Evolutionary conservation across 1,284 basidiomycete species (phyloP), one percentile per base, ranked within the genome.

Genomic region (Ganoderma resinaceum): DNA sequence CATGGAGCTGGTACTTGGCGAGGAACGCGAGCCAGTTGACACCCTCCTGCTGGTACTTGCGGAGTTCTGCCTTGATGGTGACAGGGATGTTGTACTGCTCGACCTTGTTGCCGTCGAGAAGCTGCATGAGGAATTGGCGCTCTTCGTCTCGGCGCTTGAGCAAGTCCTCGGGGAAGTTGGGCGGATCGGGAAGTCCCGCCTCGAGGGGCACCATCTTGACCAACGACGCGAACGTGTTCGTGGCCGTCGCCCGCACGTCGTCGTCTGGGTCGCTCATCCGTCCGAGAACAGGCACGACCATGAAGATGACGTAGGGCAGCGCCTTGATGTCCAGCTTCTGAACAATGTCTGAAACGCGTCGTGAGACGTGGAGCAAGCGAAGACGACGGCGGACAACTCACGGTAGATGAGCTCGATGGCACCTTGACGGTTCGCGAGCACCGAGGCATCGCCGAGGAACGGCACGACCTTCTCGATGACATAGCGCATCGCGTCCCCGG

Each of bases 11-110:
- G 77, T 97, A 99, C 80, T 97, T 95, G 37, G 96, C 94, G 53
- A 99, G 85, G 85, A 99, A 99, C 0, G 98, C 98, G 59, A 99
- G 86, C 98, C 98, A 99, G 80, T 96, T 99, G 74, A 99, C 95
- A 57, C 98, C 98, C 70, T 99, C 98, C 79, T 95, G 94, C 80
- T 99, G 98, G 78, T 99, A 99, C 79, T 96, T 96, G 67, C 98
- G 91, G 61, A 99, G 85, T 75, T 98, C 96, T 46, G 96, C 96
- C 70, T 97, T 96, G 85, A 99, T 94, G 61, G 85, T 82, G 71
- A 98, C 91, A 0, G 97, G 96, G 6, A 99, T 90, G 60, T 84
- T 81, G 80, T 99, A 99, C 71, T 93, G 91, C 75, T 97, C 95
- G 6, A 99, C 96, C 79, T 98, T 98, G 76, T 88, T 94, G 20